Evolutionary conservation across 2,329 filamentous ascomycete species (phyloP), one percentile per base, ranked within the genome.

Genomic region (Pyrenophora tritici-repentis): DNA sequence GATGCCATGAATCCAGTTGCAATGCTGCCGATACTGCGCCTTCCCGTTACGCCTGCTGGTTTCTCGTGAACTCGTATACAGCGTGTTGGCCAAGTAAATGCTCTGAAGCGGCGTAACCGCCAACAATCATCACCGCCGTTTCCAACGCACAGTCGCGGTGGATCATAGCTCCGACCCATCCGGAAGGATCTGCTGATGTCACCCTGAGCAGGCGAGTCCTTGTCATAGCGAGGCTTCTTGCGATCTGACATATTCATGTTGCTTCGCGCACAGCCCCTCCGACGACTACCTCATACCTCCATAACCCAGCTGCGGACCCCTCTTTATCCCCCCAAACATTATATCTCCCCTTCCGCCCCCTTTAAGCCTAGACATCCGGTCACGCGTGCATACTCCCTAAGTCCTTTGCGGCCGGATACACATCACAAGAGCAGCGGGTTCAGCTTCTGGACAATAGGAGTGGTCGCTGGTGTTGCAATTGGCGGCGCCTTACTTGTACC

Each of bases 381-480:
- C 39, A 39, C 43, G 36, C 55, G 56, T 51, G 39, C 56, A 57
- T 50, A 57, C 56, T 43, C 29, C 34, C 33, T 24, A 39, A 33
- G 43, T 39, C 43, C 47, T 52, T 45, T 14, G 41, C 39, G 22
- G 37, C 33, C 20, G 20, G 40, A 50, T 42, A 38, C 16, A 33
- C 13, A 42, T 24, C 43, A 50, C 37, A 61, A 58, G 29, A 60
- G 59, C 41, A 73, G 70, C 53, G 63, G 63, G 24, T 56, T 61
- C 34, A 59, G 55, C 24, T 40, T 66, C 13, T 66, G 66, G 55
- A 65, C 67, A 37, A 63, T 56, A 29, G 55, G 60, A 10, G 39
- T 72, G 39, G 58, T 71, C 17, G 42, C 70, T 46, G 63, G 63
- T 34, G 57, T 74, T 61, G 65, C 69, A 22, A 61, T 71, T 51